A percentile compares a stretch with the other conserved stretches of the same genome.
Evolutionary conservation across 257 asterid genomes (phyloP).

Genomic region (Lithospermum erythrorhizon): DNA sequence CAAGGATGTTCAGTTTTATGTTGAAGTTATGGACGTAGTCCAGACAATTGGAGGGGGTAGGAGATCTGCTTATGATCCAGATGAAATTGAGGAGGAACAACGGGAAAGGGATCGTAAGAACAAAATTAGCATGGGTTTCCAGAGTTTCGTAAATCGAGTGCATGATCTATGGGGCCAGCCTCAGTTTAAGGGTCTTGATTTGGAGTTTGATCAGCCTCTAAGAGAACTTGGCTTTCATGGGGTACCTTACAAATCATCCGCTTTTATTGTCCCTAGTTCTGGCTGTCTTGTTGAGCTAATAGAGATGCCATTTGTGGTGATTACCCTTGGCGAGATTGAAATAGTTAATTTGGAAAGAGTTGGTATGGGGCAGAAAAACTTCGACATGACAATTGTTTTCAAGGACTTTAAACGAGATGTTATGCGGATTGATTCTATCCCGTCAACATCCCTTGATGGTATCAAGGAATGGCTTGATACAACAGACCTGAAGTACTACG

Average conservation of each 20-base stretch:
- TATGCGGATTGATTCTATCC: slow-evolving; percentile 22
- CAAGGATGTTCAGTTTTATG: slow-evolving; percentile 29
- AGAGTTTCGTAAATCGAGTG: slow-evolving; percentile 17
- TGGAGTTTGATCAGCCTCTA: slow-evolving; percentile 25
- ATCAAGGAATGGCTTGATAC: slow-evolving; percentile 28
- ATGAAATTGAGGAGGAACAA: slow-evolving; percentile 26
- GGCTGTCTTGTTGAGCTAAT: slow-evolving; percentile 21
- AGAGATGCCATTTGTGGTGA: slow-evolving; percentile 20
- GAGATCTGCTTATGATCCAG: slow-evolving; percentile 25
- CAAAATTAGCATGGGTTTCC: slow-evolving; percentile 22
- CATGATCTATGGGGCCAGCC: slow-evolving; percentile 26
- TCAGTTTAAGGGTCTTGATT: slow-evolving; percentile 20
- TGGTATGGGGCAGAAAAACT: slow-evolving; percentile 24
- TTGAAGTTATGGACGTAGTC: slow-evolving; percentile 25
- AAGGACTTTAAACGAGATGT: slow-evolving; percentile 25
- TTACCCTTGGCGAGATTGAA: slow-evolving; percentile 22
- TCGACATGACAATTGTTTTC: slow-evolving; percentile 24
- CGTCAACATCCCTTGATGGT: slow-evolving; percentile 17
- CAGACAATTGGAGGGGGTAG: slow-evolving; percentile 22
- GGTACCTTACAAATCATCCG: slow-evolving; percentile 20
- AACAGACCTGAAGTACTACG: slow-evolving; percentile 22
- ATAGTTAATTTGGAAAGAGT: slow-evolving; percentile 22
- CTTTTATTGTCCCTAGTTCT: slow-evolving; percentile 21
- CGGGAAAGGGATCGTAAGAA: slow-evolving; percentile 20
- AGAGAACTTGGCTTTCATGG: slow-evolving; percentile 27